Conservation (phyloP, 352 stramenopile species). For the Blastocystis sp. region DNA sequence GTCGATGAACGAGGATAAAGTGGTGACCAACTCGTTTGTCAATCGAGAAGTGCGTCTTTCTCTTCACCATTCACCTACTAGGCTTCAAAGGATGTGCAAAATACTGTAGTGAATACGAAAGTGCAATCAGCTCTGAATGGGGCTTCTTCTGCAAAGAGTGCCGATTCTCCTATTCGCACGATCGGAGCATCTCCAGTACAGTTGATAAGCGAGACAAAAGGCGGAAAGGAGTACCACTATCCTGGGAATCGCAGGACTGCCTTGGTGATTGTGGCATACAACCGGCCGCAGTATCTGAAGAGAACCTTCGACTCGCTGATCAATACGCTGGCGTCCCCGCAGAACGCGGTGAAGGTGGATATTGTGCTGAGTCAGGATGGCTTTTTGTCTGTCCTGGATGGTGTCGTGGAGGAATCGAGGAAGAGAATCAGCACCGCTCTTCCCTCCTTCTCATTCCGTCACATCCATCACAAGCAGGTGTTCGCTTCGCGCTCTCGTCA, state of each 20-base stretch:
- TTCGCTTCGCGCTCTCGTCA: background rate
- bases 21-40: background rate
- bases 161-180: too few relatives aligned
- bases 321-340: conserved; percentile 65
- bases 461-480: conserved; percentile 71
- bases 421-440: background rate
- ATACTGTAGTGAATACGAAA: too few relatives aligned
- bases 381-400: conserved; percentile 72
- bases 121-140: too few relatives aligned
- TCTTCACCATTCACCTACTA: too few relatives aligned
- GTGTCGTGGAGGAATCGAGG: conserved; percentile 73
- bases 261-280: conserved; percentile 78
- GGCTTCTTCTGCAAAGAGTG: too few relatives aligned
- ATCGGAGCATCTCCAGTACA: too few relatives aligned
- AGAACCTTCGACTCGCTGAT: conserved; percentile 75
- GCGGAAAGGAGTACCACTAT: conserved; percentile 19
- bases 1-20: background rate
- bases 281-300: conserved; percentile 77
- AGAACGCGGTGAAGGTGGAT: conserved; percentile 74
- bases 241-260: conserved; percentile 51
- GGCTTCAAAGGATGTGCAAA: too few relatives aligned
- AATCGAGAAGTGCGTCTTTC: background rate
- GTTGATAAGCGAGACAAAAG: too few relatives aligned
- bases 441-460: conserved; percentile 67
- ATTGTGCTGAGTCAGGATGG: conserved; percentile 81